Evolutionary conservation across 1,139 yeast species (phyloP).

Genomic region (Blastobotrys serpentis): DNA sequence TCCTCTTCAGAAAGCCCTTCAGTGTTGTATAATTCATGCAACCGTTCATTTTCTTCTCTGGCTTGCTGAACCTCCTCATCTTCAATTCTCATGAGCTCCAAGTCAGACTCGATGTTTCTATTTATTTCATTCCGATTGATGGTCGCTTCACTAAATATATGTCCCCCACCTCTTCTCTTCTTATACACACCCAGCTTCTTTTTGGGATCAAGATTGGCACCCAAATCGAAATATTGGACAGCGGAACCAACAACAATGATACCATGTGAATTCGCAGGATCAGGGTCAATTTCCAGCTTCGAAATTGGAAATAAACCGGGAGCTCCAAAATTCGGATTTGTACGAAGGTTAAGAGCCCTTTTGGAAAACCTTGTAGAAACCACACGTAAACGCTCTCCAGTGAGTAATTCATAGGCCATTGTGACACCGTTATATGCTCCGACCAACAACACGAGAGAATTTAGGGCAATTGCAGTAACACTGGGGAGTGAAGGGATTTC

Average conservation of each 20-base stretch:
- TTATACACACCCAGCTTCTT: constrained; percentile 35
- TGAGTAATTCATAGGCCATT: constrained; percentile 60
- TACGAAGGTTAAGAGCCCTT: constrained; percentile 38
- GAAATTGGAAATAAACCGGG: constrained; percentile 42
- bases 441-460: constrained; percentile 49
- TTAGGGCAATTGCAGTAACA: constrained; percentile 44
- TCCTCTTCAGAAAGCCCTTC: constrained; percentile 45
- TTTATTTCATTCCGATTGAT: constrained; percentile 17
- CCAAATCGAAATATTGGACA: constrained; percentile 64
- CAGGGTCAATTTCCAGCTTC: constrained; percentile 46
- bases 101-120: constrained; percentile 32
- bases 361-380: constrained; percentile 50
- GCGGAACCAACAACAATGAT: constrained; percentile 54
- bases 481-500: constrained; percentile 31
- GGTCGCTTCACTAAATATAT: constrained; percentile 10
- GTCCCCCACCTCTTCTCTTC: constrained; percentile 17
- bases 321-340: constrained; percentile 21
- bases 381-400: constrained; percentile 55
- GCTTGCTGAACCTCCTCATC: constrained; percentile 39
- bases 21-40: constrained; percentile 34
- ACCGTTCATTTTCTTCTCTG: constrained; percentile 35
- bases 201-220: constrained; percentile 39
- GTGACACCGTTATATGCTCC: constrained; percentile 66
- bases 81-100: constrained; percentile 36
- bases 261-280: constrained; percentile 50